A percentile compares a stretch with the other conserved stretches of the same genome.
Evolutionary conservation across 1,284 basidiomycete species (phyloP).

Genomic region (Puccinia triticina): DNA sequence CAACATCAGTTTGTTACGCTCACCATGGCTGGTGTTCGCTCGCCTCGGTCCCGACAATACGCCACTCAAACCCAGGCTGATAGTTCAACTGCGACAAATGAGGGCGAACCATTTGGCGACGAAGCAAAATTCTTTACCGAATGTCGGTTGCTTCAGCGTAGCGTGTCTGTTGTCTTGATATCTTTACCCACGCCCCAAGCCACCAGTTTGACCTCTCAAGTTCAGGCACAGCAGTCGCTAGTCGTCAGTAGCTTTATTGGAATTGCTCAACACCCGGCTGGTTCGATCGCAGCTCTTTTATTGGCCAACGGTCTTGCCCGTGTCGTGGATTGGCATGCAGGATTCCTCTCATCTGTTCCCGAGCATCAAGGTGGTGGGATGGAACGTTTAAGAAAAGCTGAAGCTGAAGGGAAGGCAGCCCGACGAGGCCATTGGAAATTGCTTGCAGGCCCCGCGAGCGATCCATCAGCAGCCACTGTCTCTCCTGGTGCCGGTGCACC

Average conservation of each 20-base stretch:
- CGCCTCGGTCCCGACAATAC: constrained; percentile 72
- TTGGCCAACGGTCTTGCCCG: constrained; percentile 83
- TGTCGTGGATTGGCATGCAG: constrained; percentile 96
- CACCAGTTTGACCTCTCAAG: constrained; percentile 73
- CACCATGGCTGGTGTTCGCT: constrained; percentile 80
- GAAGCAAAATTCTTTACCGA: constrained; percentile 95
- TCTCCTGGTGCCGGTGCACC: neutral
- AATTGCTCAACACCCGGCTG: constrained; percentile 84
- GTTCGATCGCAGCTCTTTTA: constrained; percentile 90
- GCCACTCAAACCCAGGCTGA: constrained; percentile 68
- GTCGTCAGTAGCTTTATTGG: constrained; percentile 87
- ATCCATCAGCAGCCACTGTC: neutral
- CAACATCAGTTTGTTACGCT: constrained; percentile 86
- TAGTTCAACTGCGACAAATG: constrained; percentile 49
- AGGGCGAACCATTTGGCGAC: constrained; percentile 58
- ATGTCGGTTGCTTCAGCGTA: constrained; percentile 83
- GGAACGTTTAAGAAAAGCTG: constrained; percentile 81
- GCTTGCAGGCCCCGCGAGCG: constrained; percentile 57
- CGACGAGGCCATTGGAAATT: constrained; percentile 70
- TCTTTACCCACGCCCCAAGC: constrained; percentile 78
- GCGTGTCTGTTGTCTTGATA: constrained; percentile 81
- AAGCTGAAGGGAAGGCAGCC: constrained; percentile 64
- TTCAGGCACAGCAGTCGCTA: constrained; percentile 66
- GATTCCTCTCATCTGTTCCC: constrained; percentile 72
- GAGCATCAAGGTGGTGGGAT: constrained; percentile 63